These are phyloP conservation scores for Exsudoporus frostii DNA, from an alignment of 768 basidiomycete species.

Conservation along the genomic window DNA sequence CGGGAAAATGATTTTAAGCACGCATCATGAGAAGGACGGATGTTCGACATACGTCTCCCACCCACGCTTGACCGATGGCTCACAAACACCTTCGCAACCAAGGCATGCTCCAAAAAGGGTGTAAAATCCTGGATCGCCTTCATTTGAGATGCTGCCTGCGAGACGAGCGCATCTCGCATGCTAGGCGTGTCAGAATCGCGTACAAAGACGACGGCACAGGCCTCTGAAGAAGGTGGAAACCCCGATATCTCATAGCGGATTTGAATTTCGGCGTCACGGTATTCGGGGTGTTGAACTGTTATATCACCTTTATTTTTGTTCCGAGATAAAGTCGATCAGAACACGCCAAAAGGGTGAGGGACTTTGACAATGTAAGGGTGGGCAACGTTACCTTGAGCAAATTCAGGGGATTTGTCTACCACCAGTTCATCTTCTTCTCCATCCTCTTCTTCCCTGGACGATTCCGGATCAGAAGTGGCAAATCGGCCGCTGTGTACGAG, in stretches of 20 bases:
- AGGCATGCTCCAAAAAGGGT: slow-evolving; percentile 22
- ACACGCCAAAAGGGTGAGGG: not conserved
- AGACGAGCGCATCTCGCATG: slow-evolving; percentile 7
- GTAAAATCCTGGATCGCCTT: slow-evolving; percentile 11
- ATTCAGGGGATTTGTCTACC: slow-evolving; percentile 36
- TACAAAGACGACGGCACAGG: slow-evolving; percentile 44
- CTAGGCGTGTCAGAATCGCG: slow-evolving; percentile 25
- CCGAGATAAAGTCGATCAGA: not conserved
- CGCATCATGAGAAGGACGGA: not conserved
- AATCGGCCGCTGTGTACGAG: slow-evolving; percentile 66
- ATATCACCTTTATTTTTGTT: slow-evolving; percentile 15
- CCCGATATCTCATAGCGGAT: slow-evolving; percentile 50
- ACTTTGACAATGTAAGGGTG: not conserved
- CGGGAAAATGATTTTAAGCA: not conserved
- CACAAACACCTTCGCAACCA: slow-evolving; percentile 28
- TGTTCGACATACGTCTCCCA: slow-evolving; percentile 16
- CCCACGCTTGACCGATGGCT: slow-evolving; percentile 1
- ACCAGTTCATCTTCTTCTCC: slow-evolving; percentile 44
- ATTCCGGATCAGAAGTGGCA: slow-evolving; percentile 30
- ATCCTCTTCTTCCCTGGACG: not conserved
- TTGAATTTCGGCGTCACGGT: slow-evolving; percentile 3
- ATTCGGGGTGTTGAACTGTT: slow-evolving; percentile 1
- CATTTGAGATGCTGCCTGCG: slow-evolving; percentile 11
- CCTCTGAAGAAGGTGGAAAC: slow-evolving; percentile 38
- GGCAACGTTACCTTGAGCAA: slow-evolving; percentile 38